phyloP scores from a whole-genome alignment of 2,329 filamentous ascomycete species.

The Drechslerella coelobrocha region DNA sequence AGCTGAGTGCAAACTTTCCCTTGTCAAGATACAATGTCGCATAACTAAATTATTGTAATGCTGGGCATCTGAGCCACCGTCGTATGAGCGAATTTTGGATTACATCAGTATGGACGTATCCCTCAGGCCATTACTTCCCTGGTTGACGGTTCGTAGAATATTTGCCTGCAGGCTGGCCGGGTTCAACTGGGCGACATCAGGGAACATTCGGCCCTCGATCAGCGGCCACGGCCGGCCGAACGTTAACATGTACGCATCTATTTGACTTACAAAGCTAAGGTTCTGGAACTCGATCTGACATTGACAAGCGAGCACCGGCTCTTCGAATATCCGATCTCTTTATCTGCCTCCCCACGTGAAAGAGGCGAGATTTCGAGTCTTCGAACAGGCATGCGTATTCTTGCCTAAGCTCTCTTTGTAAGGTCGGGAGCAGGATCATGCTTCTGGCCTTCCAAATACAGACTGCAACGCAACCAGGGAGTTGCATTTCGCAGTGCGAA shows the following conservation, averaged over 20 bases:
- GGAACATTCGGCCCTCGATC: not conserved
- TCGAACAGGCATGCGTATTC: conserved; percentile 36
- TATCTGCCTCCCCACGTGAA: conserved; percentile 14
- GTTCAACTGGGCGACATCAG: no score
- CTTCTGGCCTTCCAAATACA: conserved; percentile 45
- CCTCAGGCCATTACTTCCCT: no score
- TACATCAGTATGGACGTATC: conserved; percentile 6
- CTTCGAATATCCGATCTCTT: conserved; percentile 42
- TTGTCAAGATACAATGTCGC: not conserved
- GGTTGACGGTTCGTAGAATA: not conserved
- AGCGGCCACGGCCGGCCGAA: not conserved
- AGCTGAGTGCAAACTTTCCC: not conserved
- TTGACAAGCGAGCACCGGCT: conserved; percentile 38
- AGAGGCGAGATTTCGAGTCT: conserved; percentile 15
- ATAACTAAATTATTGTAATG: not conserved
- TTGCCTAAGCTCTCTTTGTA: conserved; percentile 45
- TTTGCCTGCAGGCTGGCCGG: not conserved
- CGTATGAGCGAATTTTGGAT: conserved; percentile 19
- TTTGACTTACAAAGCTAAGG: conserved; percentile 30
- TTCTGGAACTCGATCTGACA: conserved; percentile 32
- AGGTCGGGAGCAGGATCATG: conserved; percentile 19
- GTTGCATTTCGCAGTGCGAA: conserved; percentile 36
- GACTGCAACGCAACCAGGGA: conserved; percentile 39
- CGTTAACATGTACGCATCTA: not conserved
- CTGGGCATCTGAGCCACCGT: conserved; percentile 29